Base-by-base conservation (phyloP, 2,329 filamentous ascomycete genomes). In the Emydomyces testavorans region DNA sequence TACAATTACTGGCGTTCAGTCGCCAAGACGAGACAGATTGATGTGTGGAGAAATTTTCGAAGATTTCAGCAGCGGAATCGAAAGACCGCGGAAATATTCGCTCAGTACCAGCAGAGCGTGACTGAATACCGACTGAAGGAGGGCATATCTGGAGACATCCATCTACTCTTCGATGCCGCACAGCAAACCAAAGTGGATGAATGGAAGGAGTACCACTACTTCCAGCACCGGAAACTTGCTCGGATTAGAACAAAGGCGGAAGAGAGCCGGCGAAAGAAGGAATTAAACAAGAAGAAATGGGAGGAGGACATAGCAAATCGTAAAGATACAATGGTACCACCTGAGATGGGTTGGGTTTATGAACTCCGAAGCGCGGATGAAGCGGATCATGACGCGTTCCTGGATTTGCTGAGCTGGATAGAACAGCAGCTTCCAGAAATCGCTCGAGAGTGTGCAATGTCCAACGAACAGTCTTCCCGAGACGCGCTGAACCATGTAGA, bases 151-250 rank as follows among this genome's bases (percentile, higher is more conserved):
- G 42, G 48, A 16, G n/a, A 35, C 13, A 46, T 50, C 24, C 32
- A 50, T 5, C 11, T 46, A 40, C 35, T 38, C 31, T 41, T 46
- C 6, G 48, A 50, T 41, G 18, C 24, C 34, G 15, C 15, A 18
- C 23, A 50, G 23, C 48, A 50, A 23, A 46, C 41, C 2, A 50
- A 41, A 24, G 13, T 50, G 24, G 48, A 50, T 4, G 34, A 46
- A 1, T 50, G 48, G 48, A 50, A 50, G 21, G 48, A 50, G 18
- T 50, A 28, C 23, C 48, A 50, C 26, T 46, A 50, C 35, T 46
- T 16, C 16, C 1, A 24, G 10, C 48, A 50, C 48, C 28, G 11
- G 6, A 8, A 21, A 2, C 18, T 49, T 3, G 16, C 32, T 18
- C 6, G 0, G 3, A 16, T 0, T 15, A 48, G 37, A 21, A 20